Conservation (phyloP, 805 yeast species). For the Kazachstania kunashirensis region DNA sequence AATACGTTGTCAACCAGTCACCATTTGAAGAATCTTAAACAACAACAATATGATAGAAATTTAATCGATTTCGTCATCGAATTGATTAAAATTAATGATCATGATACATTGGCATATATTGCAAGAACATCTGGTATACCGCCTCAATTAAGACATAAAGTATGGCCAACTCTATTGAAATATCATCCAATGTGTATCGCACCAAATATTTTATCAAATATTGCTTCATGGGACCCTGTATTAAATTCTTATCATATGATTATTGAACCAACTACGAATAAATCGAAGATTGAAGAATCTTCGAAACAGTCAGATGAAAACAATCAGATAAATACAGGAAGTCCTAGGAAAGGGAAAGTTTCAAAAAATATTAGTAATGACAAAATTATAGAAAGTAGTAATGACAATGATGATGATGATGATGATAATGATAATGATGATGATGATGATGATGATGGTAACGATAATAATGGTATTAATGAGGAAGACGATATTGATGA, state of each 20-base stretch:
- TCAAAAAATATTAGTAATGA: not conserved
- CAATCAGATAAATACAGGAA: not conserved
- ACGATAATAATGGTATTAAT: not conserved
- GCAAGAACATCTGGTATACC: conserved; percentile 84
- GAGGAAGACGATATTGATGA: not conserved
- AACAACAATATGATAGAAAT: conserved; percentile 20
- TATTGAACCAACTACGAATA: not conserved
- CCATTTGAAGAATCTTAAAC: conserved; percentile 22
- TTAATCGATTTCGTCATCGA: conserved; percentile 42
- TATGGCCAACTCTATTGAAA: conserved; percentile 77
- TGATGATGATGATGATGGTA: not conserved
- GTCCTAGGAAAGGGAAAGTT: not conserved
- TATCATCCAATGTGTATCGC: conserved; percentile 77
- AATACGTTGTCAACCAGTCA: conserved; percentile 15
- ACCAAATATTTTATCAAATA: conserved; percentile 63
- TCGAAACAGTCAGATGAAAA: not conserved
- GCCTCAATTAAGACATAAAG: conserved; percentile 61
- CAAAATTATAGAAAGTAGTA: not conserved
- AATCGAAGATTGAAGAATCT: conserved; percentile 1
- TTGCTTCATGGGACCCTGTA: conserved; percentile 20
- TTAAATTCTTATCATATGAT: conserved; percentile 9
- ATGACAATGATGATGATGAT: not conserved
- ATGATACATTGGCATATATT: conserved; percentile 64
- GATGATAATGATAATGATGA: not conserved
- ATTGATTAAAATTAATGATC: conserved; percentile 50